phyloP scores from a whole-genome alignment of 2,329 filamentous ascomycete species.

The Colletotrichum sp. region DNA sequence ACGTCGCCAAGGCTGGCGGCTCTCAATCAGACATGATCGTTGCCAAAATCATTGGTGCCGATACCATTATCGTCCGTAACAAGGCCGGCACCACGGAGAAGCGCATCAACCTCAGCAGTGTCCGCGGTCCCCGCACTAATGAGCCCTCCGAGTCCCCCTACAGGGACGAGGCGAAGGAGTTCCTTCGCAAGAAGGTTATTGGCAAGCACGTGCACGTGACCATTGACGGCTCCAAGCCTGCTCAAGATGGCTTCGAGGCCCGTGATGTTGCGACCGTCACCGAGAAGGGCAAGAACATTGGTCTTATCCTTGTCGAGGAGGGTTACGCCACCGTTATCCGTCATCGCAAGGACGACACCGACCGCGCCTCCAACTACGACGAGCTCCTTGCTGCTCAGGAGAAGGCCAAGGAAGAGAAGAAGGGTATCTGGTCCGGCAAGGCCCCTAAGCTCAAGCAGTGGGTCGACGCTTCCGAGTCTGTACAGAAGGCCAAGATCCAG shows the following conservation, averaged over 20 bases:
- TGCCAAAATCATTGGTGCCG: slow-evolving; percentile 83
- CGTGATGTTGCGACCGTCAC: slow-evolving; percentile 92
- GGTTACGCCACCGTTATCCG: slow-evolving; percentile 94
- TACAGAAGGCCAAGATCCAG: slow-evolving; percentile 96
- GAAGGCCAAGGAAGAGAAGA: slow-evolving; percentile 82
- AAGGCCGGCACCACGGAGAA: slow-evolving; percentile 84
- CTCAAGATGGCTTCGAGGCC: slow-evolving; percentile 89
- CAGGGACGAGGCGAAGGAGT: slow-evolving; percentile 94
- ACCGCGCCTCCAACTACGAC: slow-evolving; percentile 93
- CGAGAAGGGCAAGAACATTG: slow-evolving; percentile 85
- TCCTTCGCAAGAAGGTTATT: slow-evolving; percentile 89
- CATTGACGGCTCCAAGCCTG: slow-evolving; percentile 89
- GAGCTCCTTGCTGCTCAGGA: slow-evolving; percentile 83
- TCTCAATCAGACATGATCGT: slow-evolving; percentile 77
- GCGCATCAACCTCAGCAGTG: slow-evolving; percentile 89
- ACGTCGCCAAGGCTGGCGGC: slow-evolving; percentile 72
- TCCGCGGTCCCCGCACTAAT: slow-evolving; percentile 88
- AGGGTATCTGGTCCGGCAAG: slow-evolving; percentile 96
- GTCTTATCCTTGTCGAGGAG: slow-evolving; percentile 83
- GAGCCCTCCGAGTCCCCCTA: slow-evolving; percentile 90
- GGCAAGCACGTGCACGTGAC: slow-evolving; percentile 92
- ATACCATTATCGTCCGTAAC: slow-evolving; percentile 85
- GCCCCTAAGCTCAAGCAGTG: slow-evolving; percentile 82
- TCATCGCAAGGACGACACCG: slow-evolving; percentile 92
- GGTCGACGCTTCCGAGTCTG: slow-evolving; percentile 87